phyloP scores from a whole-genome alignment of 768 basidiomycete genomes.

The Chlorophyllum brunneum region DNA sequence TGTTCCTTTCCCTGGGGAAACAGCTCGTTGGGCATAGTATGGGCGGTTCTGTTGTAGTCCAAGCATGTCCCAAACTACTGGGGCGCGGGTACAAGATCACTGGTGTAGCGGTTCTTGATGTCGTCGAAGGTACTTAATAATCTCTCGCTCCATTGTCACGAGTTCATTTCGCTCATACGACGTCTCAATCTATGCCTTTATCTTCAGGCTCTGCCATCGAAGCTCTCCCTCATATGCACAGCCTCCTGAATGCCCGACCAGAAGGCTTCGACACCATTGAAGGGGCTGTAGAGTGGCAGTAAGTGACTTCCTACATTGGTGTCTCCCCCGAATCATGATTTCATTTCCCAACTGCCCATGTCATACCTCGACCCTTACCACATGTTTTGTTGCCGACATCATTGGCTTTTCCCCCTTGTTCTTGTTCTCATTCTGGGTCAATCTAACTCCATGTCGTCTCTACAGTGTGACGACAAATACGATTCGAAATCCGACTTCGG shows the following conservation, averaged over 20 bases:
- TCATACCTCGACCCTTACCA: neutral
- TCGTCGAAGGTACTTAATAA: constrained; percentile 69
- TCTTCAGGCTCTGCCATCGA: constrained; percentile 83
- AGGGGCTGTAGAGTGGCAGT: constrained; percentile 97
- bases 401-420: neutral
- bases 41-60: constrained; percentile 88
- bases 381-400: neutral
- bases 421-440: neutral
- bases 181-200: neutral
- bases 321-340: neutral
- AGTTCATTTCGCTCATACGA: neutral
- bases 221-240: constrained; percentile 90
- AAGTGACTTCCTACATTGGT: constrained; percentile 27
- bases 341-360: neutral
- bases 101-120: constrained; percentile 81
- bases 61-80: constrained; percentile 63
- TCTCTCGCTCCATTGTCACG: neutral
- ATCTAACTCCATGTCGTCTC: neutral
- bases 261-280: constrained; percentile 80
- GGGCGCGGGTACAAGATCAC: constrained; percentile 65
- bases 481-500: constrained; percentile 77
- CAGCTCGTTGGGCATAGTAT: constrained; percentile 94
- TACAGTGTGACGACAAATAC: constrained; percentile 74
- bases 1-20: neutral
- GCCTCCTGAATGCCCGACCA: constrained; percentile 80